phyloP scores from a whole-genome alignment of 805 yeast species.

The Wickerhamiella allomyrinae region DNA sequence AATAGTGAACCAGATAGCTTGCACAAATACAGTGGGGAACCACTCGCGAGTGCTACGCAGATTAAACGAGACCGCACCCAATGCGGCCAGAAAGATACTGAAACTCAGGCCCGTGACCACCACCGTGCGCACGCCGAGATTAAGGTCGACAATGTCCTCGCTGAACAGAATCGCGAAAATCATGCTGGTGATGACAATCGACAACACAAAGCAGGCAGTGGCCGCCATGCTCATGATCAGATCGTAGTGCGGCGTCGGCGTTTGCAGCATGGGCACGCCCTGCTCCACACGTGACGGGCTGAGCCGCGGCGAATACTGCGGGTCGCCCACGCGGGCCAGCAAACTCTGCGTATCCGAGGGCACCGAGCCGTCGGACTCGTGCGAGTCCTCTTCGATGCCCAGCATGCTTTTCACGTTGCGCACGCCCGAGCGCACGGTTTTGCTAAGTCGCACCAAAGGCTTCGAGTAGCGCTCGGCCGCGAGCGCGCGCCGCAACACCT shows the following conservation, averaged over 20 bases:
- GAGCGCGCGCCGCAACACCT: slow-evolving; percentile 19
- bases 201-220: slow-evolving; percentile 26
- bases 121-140: slow-evolving; percentile 19
- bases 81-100: slow-evolving; percentile 30
- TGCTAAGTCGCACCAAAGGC: slow-evolving; percentile 19
- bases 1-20: slow-evolving; percentile 29
- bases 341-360: slow-evolving; percentile 9
- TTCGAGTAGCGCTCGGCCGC: slow-evolving; percentile 22
- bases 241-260: slow-evolving; percentile 20
- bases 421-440: slow-evolving; percentile 15
- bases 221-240: slow-evolving; percentile 33
- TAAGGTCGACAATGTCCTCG: slow-evolving; percentile 20
- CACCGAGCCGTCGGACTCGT: neutral
- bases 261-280: slow-evolving; percentile 6
- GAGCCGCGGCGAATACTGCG: slow-evolving; percentile 13
- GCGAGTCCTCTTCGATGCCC: slow-evolving; percentile 1
- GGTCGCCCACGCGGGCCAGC: slow-evolving; percentile 3
- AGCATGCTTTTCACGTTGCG: slow-evolving; percentile 5
- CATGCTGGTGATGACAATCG: slow-evolving; percentile 26
- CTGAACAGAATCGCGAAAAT: slow-evolving; percentile 31
- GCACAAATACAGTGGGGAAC: slow-evolving; percentile 32
- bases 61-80: slow-evolving; percentile 33
- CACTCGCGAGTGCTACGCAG: slow-evolving; percentile 29
- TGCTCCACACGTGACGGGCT: slow-evolving; percentile 1
- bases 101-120: slow-evolving; percentile 31